phyloP scores from a whole-genome alignment of 257 asterid species.

The Solanum corneliomulleri region DNA sequence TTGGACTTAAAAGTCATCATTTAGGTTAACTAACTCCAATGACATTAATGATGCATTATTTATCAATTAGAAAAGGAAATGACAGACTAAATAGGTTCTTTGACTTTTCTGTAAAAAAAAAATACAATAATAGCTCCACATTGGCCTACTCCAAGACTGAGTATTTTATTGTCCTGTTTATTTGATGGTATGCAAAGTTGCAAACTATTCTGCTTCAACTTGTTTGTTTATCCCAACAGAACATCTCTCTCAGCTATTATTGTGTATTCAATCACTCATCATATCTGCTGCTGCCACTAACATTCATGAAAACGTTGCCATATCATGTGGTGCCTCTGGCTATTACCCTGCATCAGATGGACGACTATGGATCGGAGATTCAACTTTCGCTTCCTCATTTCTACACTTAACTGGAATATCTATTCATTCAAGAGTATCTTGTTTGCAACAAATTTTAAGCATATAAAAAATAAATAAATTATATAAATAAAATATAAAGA shows the following conservation, averaged over 20 bases:
- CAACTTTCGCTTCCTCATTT: conserved; percentile 5
- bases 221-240: not conserved
- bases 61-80: not conserved
- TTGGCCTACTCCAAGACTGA: not conserved
- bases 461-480: too few species aligned
- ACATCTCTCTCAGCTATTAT: not conserved
- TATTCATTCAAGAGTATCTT: conserved; percentile 15
- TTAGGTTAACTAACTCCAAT: not conserved
- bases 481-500: too few species aligned
- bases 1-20: not conserved
- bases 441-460: too few species aligned
- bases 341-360: conserved; percentile 21
- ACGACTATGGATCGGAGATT: conserved; percentile 45
- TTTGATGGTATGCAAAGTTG: not conserved
- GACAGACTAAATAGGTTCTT: not conserved
- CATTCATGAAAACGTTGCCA: conserved; percentile 14
- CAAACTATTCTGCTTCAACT: not conserved
- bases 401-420: conserved; percentile 30
- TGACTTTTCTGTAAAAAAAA: not conserved
- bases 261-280: not conserved
- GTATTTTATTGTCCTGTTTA: not conserved
- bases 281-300: conserved; percentile 12
- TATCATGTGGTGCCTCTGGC: conserved; percentile 49
- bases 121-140: not conserved
- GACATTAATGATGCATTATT: not conserved